Conservation (phyloP, 129 eudicot genomes). For the sunflower (Helianthus annuus) region DNA sequence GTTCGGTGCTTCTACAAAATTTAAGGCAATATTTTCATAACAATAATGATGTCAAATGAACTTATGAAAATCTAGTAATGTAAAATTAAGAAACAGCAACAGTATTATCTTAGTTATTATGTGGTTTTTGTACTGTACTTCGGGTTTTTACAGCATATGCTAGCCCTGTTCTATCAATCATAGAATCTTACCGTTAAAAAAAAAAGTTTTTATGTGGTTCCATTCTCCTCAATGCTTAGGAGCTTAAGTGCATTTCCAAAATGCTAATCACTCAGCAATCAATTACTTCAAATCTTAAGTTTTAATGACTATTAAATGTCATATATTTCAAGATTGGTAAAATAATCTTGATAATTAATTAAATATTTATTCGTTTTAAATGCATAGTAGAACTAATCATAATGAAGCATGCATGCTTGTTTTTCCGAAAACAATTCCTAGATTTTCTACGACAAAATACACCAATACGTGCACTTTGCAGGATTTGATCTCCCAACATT, state of each 20-base stretch:
- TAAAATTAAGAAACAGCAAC: neutral
- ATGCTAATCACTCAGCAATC: slow-evolving; percentile 21
- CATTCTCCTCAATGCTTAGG: neutral
- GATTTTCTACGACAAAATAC: too few relatives aligned
- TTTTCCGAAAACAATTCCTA: too few relatives aligned
- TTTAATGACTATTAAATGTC: slow-evolving; percentile 35
- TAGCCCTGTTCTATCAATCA: too few relatives aligned
- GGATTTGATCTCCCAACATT: too few relatives aligned
- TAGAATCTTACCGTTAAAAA: too few relatives aligned
- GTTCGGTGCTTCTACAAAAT: slow-evolving; percentile 52
- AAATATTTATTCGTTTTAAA: slow-evolving; percentile 27
- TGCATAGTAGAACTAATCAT: slow-evolving; percentile 21
- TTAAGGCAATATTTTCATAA: neutral
- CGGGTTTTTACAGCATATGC: too few relatives aligned
- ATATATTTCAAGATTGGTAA: slow-evolving; percentile 29
- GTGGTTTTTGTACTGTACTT: too few relatives aligned
- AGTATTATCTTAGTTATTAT: neutral
- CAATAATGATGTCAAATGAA: neutral
- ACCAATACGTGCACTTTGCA: too few relatives aligned
- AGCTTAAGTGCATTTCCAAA: slow-evolving; percentile 19
- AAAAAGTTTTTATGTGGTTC: too few relatives aligned
- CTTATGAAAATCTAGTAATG: neutral
- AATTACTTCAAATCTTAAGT: slow-evolving; percentile 28
- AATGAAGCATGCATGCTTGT: slow-evolving; percentile 12
- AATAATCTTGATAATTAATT: slow-evolving; percentile 28